Base-by-base conservation (phyloP, 305 asterid species). In the Petunia hybrid region DNA sequence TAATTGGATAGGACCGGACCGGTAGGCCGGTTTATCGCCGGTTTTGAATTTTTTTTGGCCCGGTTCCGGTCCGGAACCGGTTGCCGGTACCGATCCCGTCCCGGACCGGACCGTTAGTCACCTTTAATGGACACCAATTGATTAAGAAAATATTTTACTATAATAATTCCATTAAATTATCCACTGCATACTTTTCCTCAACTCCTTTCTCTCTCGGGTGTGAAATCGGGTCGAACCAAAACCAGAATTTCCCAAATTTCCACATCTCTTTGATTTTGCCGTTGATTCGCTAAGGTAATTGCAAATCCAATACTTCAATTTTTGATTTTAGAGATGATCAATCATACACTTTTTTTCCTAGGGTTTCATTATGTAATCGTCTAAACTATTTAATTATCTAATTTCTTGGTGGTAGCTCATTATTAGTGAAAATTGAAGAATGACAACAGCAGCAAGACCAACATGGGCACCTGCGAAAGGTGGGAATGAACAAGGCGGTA, bases 391-490 rank as follows among this genome's bases (percentile, higher is more conserved):
- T 12, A 9, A 51, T 51, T 51, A 51, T 9, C 5, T n/a, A 5
- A n/a, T 57, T 57, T 5, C 7, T n/a, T 14, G 35, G 2, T 5
- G 14, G 14, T 13, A 39, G 13, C 3, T 40, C 6, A 13, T 42
- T 68, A 42, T 22, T 35, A 8, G 6, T 36, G 22, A 64, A 38
- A 38, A 38, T 13, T 51, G 8, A 67, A 22, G 36, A 2, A 93
- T 93, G 98, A 95, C 98, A 90, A 95, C 98, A 12, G 97, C 98
- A 6, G 99, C 99, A 3, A 91, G 98, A 85, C 98, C 99, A 36
- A 95, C 98, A 9, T 95, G 99, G 99, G 98, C 99, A 76, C 99
- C 99, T 61, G 99, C 99, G 0, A 93, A 95, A 83, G 99, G 99
- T 65, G 98, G 98, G 65, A 93, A 93, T 84, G 98, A 94, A 80